phyloP scores from a whole-genome alignment of 2,329 filamentous ascomycete species.

The Neonectria ditissima region DNA sequence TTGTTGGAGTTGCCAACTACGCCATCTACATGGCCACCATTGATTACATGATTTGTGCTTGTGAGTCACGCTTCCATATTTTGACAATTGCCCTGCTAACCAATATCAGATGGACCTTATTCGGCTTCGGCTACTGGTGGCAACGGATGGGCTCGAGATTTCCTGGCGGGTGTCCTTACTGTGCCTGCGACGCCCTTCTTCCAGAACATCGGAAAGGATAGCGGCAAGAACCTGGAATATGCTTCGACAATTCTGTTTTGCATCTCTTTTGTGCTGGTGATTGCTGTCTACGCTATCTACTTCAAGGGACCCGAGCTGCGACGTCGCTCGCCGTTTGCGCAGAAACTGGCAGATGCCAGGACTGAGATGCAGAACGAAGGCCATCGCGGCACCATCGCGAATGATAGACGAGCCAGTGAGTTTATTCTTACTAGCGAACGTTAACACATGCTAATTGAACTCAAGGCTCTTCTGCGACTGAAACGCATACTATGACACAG shows the following conservation, averaged over 20 bases:
- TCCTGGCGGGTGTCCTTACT: conserved; percentile 78
- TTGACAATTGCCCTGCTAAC: neutral
- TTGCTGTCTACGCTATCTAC: conserved; percentile 75
- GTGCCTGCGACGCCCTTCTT: conserved; percentile 76
- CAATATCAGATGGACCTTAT: conserved; percentile 65
- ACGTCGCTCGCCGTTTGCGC: conserved; percentile 72
- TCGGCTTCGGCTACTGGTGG: conserved; percentile 81
- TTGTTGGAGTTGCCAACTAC: conserved; percentile 81
- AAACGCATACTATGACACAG: conserved; percentile 3
- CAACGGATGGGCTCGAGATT: conserved; percentile 80
- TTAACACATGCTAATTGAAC: conserved; percentile 15
- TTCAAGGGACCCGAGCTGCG: conserved; percentile 71
- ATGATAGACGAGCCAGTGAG: conserved; percentile 48
- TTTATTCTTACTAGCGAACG: neutral
- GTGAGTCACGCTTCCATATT: conserved; percentile 12
- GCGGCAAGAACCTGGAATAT: conserved; percentile 66
- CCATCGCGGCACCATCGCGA: conserved; percentile 44
- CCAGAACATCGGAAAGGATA: conserved; percentile 62
- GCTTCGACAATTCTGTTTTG: conserved; percentile 73
- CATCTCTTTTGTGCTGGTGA: conserved; percentile 71
- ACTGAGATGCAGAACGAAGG: conserved; percentile 46
- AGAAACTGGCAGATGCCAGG: conserved; percentile 65
- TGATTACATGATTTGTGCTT: conserved; percentile 71
- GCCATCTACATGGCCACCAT: conserved; percentile 82
- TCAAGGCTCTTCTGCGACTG: conserved; percentile 40